Percentiles rank a stretch among this genome's conserved stretches.
Evolutionary conservation across 768 basidiomycete species (phyloP).

Genomic region (Lanmaoa rubissima): DNA sequence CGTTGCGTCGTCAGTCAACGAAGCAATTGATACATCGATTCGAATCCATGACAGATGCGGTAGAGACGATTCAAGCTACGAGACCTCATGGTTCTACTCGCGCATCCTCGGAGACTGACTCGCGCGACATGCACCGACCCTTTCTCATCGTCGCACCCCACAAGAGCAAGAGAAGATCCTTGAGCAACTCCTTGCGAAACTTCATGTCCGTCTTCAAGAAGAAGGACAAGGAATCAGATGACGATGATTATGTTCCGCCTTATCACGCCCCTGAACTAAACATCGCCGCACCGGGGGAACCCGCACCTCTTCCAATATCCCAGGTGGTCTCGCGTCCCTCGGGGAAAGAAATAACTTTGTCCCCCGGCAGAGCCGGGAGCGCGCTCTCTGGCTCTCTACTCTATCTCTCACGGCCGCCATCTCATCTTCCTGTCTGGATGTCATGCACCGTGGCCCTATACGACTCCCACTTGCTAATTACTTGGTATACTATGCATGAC

Average conservation of each 20-base stretch:
- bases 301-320: background rate
- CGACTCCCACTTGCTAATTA: slow-evolving; percentile 43
- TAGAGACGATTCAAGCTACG: slow-evolving; percentile 5
- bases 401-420: slow-evolving; percentile 42
- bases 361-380: background rate
- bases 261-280: slow-evolving; percentile 7
- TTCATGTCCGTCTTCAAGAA: slow-evolving; percentile 63
- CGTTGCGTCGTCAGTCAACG: slow-evolving; percentile 39
- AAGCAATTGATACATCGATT: slow-evolving; percentile 54
- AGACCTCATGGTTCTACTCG: slow-evolving; percentile 11
- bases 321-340: slow-evolving; percentile 1
- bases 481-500: slow-evolving; percentile 43
- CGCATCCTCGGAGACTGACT: slow-evolving; percentile 14
- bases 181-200: slow-evolving; percentile 64
- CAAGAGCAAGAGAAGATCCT: slow-evolving; percentile 47
- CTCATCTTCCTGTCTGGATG: slow-evolving; percentile 47
- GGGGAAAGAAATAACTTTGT: background rate
- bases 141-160: slow-evolving; percentile 22
- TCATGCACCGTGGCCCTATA: slow-evolving; percentile 42
- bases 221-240: slow-evolving; percentile 30
- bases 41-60: slow-evolving; percentile 41
- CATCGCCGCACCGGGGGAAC: background rate
- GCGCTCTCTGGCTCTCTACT: slow-evolving; percentile 36
- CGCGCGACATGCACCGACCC: slow-evolving; percentile 13
- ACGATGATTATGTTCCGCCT: slow-evolving; percentile 16